These are phyloP conservation scores for Leptodontidium sp. DNA, from an alignment of 2,329 filamentous ascomycete genomes.

Conservation along the genomic window DNA sequence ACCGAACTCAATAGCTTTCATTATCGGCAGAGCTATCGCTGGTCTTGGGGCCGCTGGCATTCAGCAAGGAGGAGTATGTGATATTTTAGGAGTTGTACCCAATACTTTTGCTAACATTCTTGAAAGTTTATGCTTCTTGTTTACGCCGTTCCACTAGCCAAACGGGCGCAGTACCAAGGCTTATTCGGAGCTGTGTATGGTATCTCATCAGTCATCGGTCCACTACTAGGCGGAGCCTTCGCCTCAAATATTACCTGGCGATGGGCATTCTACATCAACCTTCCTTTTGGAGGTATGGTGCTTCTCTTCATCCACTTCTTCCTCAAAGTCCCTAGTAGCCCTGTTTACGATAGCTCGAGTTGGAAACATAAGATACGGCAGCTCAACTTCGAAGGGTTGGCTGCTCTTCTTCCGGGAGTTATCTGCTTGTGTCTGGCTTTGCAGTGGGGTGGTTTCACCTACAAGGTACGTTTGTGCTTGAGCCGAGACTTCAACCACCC, in stretches of 20 bases:
- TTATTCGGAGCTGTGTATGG: constrained; percentile 39
- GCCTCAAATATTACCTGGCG: constrained; percentile 48
- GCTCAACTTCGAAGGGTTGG: constrained; percentile 52
- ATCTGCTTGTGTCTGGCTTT: constrained; percentile 46
- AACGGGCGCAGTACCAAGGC: constrained; percentile 38
- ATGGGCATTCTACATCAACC: constrained; percentile 51
- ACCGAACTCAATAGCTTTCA: constrained; percentile 39
- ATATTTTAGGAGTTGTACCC: neutral
- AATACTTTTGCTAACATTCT: constrained; percentile 5
- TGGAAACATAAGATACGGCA: constrained; percentile 47
- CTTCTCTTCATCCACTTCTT: constrained; percentile 48
- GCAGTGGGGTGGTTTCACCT: constrained; percentile 53
- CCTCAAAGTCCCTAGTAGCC: constrained; percentile 32
- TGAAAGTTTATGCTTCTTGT: constrained; percentile 35
- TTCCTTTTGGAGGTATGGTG: constrained; percentile 50
- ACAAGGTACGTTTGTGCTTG: constrained; percentile 22
- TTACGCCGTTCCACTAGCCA: constrained; percentile 32
- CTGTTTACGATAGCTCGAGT: constrained; percentile 43
- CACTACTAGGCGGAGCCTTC: constrained; percentile 47
- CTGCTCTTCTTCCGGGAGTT: constrained; percentile 50
- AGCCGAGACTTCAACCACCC: neutral
- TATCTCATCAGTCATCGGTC: constrained; percentile 40
- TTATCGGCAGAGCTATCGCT: too few species aligned
- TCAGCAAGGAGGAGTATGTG: constrained; percentile 32
- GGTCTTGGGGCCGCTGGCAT: too few species aligned